Evolutionary conservation across 2,329 filamentous ascomycete genomes (phyloP), one percentile per base, ranked within the genome.

Genomic region (Ceratocystiopsis minuta): DNA sequence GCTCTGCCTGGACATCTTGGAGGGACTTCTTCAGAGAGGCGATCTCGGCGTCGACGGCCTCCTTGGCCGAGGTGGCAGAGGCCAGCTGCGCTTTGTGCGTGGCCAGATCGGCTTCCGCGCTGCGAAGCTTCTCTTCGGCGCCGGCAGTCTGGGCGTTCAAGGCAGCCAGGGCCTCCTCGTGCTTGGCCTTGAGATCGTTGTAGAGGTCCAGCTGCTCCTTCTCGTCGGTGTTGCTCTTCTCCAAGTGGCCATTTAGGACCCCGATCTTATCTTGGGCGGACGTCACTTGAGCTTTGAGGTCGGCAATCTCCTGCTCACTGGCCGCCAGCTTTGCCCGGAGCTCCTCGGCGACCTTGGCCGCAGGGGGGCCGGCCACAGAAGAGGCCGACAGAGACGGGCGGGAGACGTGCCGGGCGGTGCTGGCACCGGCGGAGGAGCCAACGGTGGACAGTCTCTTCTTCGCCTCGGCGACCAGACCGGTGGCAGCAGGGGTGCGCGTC

Each of bases 251-350:
- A 43, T 63, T 65, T 16, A 78, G 62, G 48, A 71, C 64, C 2
- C 63, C 53, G 42, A 78, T 63, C 51, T 68, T 75, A 40, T 66
- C 66, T 51, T 75, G 62, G 1, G 70, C 72, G 10, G 65, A 57
- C 44, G 65, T 58, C 39, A 78, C 65, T 50, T 78, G 67, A 6
- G 62, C 60, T 54, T 71, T 73, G 28, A 78, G 63, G 13, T 66
- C 57, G 42, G 68, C 64, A 11, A 78, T 68, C 51, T 75, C 69
- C 7, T 64, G 55, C 51, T 78, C 72, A 47, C 70, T 73, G 31
- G 70, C 64, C 5, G 63, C 61, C 17, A 79, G 60, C 56, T 76
- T 75, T 9, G 62, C 55, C 59, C 73, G 78, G 36, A 79, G 61
- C 37, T 72, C 67, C 39, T 78, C 73, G 4, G 72, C 59, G 51